Evolutionary conservation across 2,329 filamentous ascomycete genomes (phyloP).

Genomic region (Alternaria sp.): DNA sequence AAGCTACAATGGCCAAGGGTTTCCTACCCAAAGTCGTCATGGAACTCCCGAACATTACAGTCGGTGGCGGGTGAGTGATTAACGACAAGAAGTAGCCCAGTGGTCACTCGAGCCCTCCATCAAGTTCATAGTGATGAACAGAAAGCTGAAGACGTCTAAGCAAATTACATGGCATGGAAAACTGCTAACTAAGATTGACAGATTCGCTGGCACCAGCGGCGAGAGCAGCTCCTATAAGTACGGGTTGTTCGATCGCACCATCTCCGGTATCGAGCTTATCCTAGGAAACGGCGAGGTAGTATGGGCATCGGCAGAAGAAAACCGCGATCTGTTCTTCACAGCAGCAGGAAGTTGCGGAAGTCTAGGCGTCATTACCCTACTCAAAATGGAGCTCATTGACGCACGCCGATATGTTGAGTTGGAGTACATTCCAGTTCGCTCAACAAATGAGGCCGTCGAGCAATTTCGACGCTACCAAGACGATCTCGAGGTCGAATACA

Average conservation of each 20-base stretch:
- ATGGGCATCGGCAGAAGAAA: constrained; percentile 53
- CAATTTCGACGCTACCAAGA: constrained; percentile 56
- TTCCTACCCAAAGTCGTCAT: constrained; percentile 71
- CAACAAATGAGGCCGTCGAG: constrained; percentile 58
- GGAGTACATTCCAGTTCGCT: constrained; percentile 64
- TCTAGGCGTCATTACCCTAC: constrained; percentile 65
- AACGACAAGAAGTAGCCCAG: not conserved
- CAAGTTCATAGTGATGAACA: not conserved
- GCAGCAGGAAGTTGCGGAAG: constrained; percentile 67
- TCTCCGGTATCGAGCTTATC: constrained; percentile 69
- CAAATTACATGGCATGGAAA: not conserved
- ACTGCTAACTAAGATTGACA: constrained; percentile 9
- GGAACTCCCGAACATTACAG: constrained; percentile 75
- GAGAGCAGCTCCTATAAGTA: constrained; percentile 72
- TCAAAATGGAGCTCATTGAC: constrained; percentile 65
- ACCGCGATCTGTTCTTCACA: constrained; percentile 64
- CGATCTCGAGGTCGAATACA: constrained; percentile 62
- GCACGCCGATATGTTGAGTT: constrained; percentile 66
- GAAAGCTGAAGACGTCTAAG: not conserved
- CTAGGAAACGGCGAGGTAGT: constrained; percentile 64
- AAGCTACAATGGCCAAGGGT: constrained; percentile 61
- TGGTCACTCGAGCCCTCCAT: not conserved
- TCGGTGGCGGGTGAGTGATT: constrained; percentile 61
- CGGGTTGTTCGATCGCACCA: constrained; percentile 70
- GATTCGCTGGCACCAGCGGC: constrained; percentile 68